Percentiles rank a stretch among this genome's conserved stretches.
Evolutionary conservation across 1,139 yeast genomes (phyloP).

Genomic region (Pneumocystis jirovecii): DNA sequence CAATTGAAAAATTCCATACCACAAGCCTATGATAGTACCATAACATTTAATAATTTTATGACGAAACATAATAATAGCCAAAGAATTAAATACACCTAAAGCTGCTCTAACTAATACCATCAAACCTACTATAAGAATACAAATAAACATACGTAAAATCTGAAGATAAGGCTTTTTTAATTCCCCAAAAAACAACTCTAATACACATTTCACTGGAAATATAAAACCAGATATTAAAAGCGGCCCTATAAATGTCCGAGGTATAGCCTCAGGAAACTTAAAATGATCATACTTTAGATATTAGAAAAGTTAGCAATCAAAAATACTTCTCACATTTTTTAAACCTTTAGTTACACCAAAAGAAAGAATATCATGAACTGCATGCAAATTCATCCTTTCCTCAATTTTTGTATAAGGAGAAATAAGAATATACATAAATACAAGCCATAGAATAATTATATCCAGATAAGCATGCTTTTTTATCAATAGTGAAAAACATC

Average conservation of each 20-base stretch:
- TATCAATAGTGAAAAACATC: neutral
- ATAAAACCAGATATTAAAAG: slow-evolving; percentile 31
- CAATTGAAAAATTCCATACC: slow-evolving; percentile 45
- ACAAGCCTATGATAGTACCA: slow-evolving; percentile 21
- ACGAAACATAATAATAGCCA: slow-evolving; percentile 20
- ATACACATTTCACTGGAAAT: neutral
- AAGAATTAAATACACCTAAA: slow-evolving; percentile 23
- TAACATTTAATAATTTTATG: slow-evolving; percentile 15
- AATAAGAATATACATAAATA: slow-evolving; percentile 29
- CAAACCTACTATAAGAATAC: neutral
- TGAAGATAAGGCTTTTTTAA: slow-evolving; percentile 22
- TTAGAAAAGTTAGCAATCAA: slow-evolving; percentile 15
- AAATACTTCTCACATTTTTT: slow-evolving; percentile 1
- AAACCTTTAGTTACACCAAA: slow-evolving; percentile 34
- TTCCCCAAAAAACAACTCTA: neutral
- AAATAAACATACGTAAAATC: neutral
- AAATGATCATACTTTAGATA: slow-evolving; percentile 47
- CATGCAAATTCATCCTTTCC: slow-evolving; percentile 85
- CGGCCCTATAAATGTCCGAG: slow-evolving; percentile 74
- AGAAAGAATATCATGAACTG: slow-evolving; percentile 63
- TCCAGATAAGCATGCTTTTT: slow-evolving; percentile 1
- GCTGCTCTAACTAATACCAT: slow-evolving; percentile 20
- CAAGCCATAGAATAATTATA: slow-evolving; percentile 16
- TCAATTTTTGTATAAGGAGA: slow-evolving; percentile 88
- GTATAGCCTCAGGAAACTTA: slow-evolving; percentile 77